Conservation (phyloP, 2,329 filamentous ascomycete genomes). For the Akanthomyces dipterigenus region DNA sequence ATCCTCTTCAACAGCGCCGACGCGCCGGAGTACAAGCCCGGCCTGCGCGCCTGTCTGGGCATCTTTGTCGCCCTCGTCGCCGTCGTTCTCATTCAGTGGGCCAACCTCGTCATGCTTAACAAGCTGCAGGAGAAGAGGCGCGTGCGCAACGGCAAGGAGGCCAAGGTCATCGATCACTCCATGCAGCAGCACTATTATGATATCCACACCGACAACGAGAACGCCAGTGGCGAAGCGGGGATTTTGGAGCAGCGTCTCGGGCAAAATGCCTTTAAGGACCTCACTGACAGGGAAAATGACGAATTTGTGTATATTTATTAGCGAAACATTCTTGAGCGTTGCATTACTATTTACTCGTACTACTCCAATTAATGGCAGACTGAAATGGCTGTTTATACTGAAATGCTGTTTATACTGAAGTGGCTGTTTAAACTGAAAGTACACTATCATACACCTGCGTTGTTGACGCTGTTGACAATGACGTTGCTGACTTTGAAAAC, state of each 20-base stretch:
- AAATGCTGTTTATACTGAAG: no score
- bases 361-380: background rate
- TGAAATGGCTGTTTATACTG: background rate
- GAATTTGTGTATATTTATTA: slow-evolving; percentile 61
- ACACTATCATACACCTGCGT: no score
- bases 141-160: slow-evolving; percentile 53
- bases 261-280: slow-evolving; percentile 48
- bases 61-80: slow-evolving; percentile 48
- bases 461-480: no score
- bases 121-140: slow-evolving; percentile 47
- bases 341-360: background rate
- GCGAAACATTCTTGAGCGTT: background rate
- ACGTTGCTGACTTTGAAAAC: no score
- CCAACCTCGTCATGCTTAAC: slow-evolving; percentile 50
- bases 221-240: slow-evolving; percentile 24
- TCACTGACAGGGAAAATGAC: slow-evolving; percentile 60
- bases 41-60: slow-evolving; percentile 47
- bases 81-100: slow-evolving; percentile 46
- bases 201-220: slow-evolving; percentile 11
- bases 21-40: slow-evolving; percentile 51
- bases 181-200: slow-evolving; percentile 48
- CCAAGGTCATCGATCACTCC: slow-evolving; percentile 50
- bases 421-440: no score
- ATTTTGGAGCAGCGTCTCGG: slow-evolving; percentile 27
- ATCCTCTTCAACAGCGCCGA: slow-evolving; percentile 53